Base-by-base conservation (phyloP, 345 rosid genomes). In the Citrus maxima region DNA sequence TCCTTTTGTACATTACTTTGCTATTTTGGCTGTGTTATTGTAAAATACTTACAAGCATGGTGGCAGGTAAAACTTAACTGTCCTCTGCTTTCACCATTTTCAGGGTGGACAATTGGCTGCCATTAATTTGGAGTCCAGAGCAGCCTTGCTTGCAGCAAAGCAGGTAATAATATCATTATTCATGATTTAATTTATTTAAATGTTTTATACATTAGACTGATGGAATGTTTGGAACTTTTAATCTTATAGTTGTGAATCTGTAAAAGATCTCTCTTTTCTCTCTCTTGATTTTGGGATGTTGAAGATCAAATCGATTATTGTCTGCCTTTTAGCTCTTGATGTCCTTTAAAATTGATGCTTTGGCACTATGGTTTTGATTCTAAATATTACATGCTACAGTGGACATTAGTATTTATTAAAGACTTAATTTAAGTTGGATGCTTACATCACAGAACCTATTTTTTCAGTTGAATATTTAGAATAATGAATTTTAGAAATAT, bases 141-240 rank as follows among this genome's bases (percentile, higher is more conserved):
- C 89, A n/a, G 97, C 97, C 77, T 86, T 95, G 83, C 89, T 93
- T 79, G 95, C 91, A 30, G 99, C 99, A 54, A 95, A 88, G 84
- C 89, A 89, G 96, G 99, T 92, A 78, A 70, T 56, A 10, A 22
- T 67, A 74, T 42, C 61, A 16, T 30, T 69, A 27, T 64, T 21
- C 19, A 18, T 73, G 49, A 8, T 35, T 22, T 10, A 38, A 59
- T 55, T 46, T 51, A 16, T 63, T 73, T 68, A 24, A 19, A 30
- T 55, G 6, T 51, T 66, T 28, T 71, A 12, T 59, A 67, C 24
- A 37, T 22, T 34, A 51, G 38, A 14, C 60, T 70, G 2, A 56
- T 40, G 61, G 61, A 65, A 49, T 64, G 24, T 19, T 10, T 7
- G 32, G 62, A 63, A 49, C 49, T 24, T 75, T 12, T 64, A 42